Percentiles rank a stretch among this genome's conserved stretches.
These are phyloP conservation scores for Epichloe amarillans DNA, from an alignment of 2,329 filamentous ascomycete genomes.

Conservation along the genomic window DNA sequence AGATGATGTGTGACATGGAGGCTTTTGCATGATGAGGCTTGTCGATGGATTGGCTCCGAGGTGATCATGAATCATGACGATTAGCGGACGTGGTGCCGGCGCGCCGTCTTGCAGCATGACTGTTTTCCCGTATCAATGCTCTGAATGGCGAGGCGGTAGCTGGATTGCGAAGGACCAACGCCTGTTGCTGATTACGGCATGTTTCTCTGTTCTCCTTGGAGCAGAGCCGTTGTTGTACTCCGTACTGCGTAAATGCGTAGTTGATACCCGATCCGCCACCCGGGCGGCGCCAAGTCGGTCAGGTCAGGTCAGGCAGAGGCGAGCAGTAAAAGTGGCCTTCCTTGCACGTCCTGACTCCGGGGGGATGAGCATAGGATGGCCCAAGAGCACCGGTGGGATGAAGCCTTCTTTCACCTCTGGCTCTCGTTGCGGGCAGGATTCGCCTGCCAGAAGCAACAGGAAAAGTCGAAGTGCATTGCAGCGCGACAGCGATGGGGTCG, in stretches of 20 bases:
- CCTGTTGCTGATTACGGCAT: not conserved
- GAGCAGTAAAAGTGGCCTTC: too few relatives aligned
- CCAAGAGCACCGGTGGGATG: not conserved
- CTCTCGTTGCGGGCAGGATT: not conserved
- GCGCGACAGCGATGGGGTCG: not conserved
- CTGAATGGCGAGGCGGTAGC: not conserved
- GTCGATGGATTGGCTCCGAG: slow-evolving; percentile 1
- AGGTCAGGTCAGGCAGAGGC: slow-evolving; percentile 2
- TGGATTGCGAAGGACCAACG: not conserved
- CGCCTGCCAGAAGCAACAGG: not conserved
- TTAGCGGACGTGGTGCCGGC: not conserved
- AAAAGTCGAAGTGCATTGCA: not conserved
- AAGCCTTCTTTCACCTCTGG: not conserved
- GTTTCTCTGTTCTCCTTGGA: not conserved
- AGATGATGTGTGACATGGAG: not conserved
- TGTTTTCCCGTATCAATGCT: not conserved
- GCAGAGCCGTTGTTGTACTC: not conserved
- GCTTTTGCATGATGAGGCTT: slow-evolving; percentile 1
- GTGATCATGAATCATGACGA: slow-evolving; percentile 3
- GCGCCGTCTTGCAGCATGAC: not conserved
- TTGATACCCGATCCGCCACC: slow-evolving; percentile 7
- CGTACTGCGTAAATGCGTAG: not conserved
- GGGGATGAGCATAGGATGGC: not conserved
- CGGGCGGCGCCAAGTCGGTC: not conserved
- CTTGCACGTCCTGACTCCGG: too few relatives aligned